Percentiles rank a stretch among this genome's conserved stretches.
Evolutionary conservation across 1,139 yeast genomes (phyloP).

Genomic region (Arxiozyma slooffiae): DNA sequence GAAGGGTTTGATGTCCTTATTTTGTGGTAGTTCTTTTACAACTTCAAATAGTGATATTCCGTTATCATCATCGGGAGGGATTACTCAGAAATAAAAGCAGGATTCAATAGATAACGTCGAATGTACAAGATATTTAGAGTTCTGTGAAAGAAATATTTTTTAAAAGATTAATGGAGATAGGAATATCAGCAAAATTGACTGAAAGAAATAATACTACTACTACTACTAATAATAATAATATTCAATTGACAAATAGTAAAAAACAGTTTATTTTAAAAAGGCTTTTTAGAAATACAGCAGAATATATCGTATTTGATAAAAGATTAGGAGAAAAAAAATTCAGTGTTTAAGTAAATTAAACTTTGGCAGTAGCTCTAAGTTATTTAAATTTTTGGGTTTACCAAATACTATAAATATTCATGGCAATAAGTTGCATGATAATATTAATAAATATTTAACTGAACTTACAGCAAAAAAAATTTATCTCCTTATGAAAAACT

Average conservation of each 20-base stretch:
- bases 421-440: slow-evolving; percentile 8
- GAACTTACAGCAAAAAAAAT: slow-evolving; percentile 17
- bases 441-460: slow-evolving; percentile 12
- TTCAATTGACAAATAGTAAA: slow-evolving; percentile 4
- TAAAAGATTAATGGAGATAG: slow-evolving; percentile 24
- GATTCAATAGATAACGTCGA: slow-evolving; percentile 22
- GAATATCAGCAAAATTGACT: slow-evolving; percentile 23
- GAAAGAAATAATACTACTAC: neutral
- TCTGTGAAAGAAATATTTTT: slow-evolving; percentile 27
- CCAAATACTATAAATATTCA: slow-evolving; percentile 7
- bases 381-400: slow-evolving; percentile 21
- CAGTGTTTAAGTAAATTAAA: slow-evolving; percentile 15
- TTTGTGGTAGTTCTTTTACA: slow-evolving; percentile 21
- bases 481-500: slow-evolving; percentile 27
- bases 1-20: slow-evolving; percentile 24
- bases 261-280: slow-evolving; percentile 15
- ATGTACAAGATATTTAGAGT: slow-evolving; percentile 25
- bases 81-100: slow-evolving; percentile 17
- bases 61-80: slow-evolving; percentile 27
- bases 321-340: slow-evolving; percentile 20
- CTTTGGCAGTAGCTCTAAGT: slow-evolving; percentile 14
- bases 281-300: slow-evolving; percentile 27
- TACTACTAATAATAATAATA: neutral
- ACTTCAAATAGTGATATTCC: slow-evolving; percentile 11
- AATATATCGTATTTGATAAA: slow-evolving; percentile 24